Evolutionary conservation across 371 early-diverging fungal genomes (phyloP), one percentile per base, ranked within the genome.

Genomic region (Zopfochytrium polystomum): DNA sequence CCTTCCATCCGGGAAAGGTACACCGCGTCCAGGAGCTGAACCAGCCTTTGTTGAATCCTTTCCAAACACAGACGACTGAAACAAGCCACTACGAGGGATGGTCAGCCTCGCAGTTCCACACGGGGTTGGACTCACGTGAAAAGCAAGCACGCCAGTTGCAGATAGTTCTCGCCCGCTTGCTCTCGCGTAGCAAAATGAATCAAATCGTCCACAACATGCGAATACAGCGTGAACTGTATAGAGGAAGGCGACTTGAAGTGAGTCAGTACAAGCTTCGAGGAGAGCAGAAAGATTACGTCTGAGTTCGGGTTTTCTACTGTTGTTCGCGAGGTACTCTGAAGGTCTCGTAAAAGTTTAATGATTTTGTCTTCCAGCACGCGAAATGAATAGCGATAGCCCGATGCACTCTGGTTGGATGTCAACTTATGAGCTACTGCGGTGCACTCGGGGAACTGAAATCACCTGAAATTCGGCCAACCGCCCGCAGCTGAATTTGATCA

Each of bases 141-240:
- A 15, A 87, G 63, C n/a, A 86, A 59, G 29, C 74, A 74, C 1
- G 86, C 87, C 35, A 87, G 63, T 53, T 81, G 80, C 38, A 85
- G 71, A 68, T 80, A 87, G 54, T 75, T 76, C 44, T 86, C 85
- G 0, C 81, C 73, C 2, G 85, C 83, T 42, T 80, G 76, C 60
- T 87, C 85, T 48, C 84, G 79, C 2, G 88, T 86, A 23, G 80
- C 83, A 67, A 80, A 86, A 50, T 83, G 82, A 23, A 84, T 75
- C 25, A 87, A 67, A 56, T 87, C 85, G 65, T 86, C 87, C 2
- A 85, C 80, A 62, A 87, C 78, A 60, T 84, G 85, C n/a, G 70
- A 67, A 61, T 84, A 87, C 47, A 75, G 61, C 15, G 22, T 51
- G 38, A 13, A 49, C n/a, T 50, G 42, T 13, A 33, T 25, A 42